A percentile compares a stretch with the other conserved stretches of the same genome.
phyloP scores from a whole-genome alignment of 2,329 filamentous ascomycete genomes.

The Claviceps arundinis region DNA sequence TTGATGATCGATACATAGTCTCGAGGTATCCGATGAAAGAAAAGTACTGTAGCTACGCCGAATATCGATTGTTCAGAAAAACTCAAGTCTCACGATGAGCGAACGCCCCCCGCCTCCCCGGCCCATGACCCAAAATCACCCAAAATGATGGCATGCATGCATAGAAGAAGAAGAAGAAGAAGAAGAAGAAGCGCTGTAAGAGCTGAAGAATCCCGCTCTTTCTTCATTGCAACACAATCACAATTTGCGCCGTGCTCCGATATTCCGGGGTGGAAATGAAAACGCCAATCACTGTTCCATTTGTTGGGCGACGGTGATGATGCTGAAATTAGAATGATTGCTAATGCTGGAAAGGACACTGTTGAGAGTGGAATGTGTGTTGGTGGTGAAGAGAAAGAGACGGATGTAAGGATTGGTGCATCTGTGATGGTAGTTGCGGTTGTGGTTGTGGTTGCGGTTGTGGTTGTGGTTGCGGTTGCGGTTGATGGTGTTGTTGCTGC shows the following conservation, averaged over 20 bases:
- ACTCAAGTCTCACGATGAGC: not conserved
- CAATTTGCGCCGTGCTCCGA: conserved; percentile 1
- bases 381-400: not conserved
- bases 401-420: not conserved
- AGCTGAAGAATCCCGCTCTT: not conserved
- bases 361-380: not conserved
- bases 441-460: not conserved
- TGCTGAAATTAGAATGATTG: conserved; percentile 2
- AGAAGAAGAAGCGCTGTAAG: not conserved
- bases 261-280: not conserved
- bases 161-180: not conserved
- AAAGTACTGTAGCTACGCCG: not conserved
- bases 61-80: not conserved
- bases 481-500: not conserved
- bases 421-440: not conserved
- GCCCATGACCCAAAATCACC: too few species aligned
- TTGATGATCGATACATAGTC: too few species aligned
- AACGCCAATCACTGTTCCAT: not conserved
- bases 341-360: conserved; percentile 1
- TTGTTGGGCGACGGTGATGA: conserved; percentile 3
- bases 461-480: not conserved
- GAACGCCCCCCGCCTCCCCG: too few species aligned
- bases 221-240: not conserved
- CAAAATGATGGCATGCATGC: too few species aligned
- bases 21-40: not conserved